Base-by-base conservation (phyloP, 805 yeast genomes). In the Isabelozyma pseudorhagii region DNA sequence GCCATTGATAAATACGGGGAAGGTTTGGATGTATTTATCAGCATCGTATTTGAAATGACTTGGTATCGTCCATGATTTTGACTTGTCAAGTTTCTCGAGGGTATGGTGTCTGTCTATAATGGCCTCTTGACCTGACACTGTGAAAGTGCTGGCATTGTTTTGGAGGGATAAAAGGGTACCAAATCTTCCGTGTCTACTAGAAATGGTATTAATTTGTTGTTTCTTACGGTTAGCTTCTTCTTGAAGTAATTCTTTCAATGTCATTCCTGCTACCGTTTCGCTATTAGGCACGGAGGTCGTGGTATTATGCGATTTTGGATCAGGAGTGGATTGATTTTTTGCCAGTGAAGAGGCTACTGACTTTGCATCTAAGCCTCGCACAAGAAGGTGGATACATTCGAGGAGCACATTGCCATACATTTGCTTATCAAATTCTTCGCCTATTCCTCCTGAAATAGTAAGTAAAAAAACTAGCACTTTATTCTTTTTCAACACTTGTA, bases 101-200 rank as follows among this genome's bases (percentile, higher is more conserved):
- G 91, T 72, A 42, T 81, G 75, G n/a, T 55, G 68, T 17, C 77
- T 75, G 42, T 77, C 72, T 9, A 73, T 56, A 3, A 87, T 58
- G 3, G 84, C 89, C 28, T 80, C 79, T 55, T 88, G 92, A 2
- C 96, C 94, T 3, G 78, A 72, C 3, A 94, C 78, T 1, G 90
- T 78, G 5, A 89, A 80, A 15, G 87, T 66, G 28, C 82, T 74
- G 47, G 84, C 83, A 21, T 78, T 76, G 15, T 85, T 80, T 51
- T 85, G 83, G 29, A 93, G 74, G 1, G 96, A 84, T 9, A 91
- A 66, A 53, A 92, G 71, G 0, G 97, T 84, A 0, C 99, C 99
- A 71, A 93, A 93, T 46, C 96, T 77, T 2, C 94, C 92, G 62
- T 93, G 99, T 44, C 99, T 78, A 0, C 89, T 77, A 1, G 88